phyloP scores from a whole-genome alignment of 2,329 filamentous ascomycete species.

The Microdochium paspali region DNA sequence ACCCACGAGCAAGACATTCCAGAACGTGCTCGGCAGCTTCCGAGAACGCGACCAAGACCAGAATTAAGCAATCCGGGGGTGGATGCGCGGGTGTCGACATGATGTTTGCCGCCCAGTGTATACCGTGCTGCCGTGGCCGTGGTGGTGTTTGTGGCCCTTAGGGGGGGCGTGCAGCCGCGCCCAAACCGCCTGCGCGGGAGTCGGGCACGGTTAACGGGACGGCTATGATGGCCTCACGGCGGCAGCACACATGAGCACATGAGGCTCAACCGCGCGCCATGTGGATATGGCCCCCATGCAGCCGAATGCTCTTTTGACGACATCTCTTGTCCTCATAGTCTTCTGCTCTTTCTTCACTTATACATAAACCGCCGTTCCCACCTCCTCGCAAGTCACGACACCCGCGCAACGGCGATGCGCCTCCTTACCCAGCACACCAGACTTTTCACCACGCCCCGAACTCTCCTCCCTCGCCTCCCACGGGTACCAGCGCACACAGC shows the following conservation, averaged over 20 bases:
- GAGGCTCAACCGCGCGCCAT: background rate
- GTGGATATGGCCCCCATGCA: background rate
- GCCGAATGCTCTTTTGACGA: background rate
- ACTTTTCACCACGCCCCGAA: background rate
- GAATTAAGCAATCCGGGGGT: background rate
- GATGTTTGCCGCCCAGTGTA: background rate
- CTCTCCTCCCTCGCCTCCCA: background rate
- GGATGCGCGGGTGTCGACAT: background rate
- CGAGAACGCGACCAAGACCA: background rate
- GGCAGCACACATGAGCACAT: background rate
- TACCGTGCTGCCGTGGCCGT: background rate
- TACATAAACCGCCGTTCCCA: background rate
- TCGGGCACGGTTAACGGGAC: conserved; percentile 1
- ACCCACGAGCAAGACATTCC: background rate
- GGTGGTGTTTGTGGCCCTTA: background rate
- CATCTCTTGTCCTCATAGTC: background rate
- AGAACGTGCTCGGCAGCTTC: background rate
- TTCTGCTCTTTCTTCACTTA: background rate
- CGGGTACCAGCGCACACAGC: background rate
- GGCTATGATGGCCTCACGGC: background rate
- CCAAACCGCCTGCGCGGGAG: background rate
- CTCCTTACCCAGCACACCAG: background rate
- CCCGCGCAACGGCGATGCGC: background rate
- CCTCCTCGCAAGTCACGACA: background rate
- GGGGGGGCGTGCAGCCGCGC: conserved; percentile 1